Evolutionary conservation across 2,329 filamentous ascomycete species (phyloP).

Genomic region (Aaosphaeria pasadenensis): DNA sequence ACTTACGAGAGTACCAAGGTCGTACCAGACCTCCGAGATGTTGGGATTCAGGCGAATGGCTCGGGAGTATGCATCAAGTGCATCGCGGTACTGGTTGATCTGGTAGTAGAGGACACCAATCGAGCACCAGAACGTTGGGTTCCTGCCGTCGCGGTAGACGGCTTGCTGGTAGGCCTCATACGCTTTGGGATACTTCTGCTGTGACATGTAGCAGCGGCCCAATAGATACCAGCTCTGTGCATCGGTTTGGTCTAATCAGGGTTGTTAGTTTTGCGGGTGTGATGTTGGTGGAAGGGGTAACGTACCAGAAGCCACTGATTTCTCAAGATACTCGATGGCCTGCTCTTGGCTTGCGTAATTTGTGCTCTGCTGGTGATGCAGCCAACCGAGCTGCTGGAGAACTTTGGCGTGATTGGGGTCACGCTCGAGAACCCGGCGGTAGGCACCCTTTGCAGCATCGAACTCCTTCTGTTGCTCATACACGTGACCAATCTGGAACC

Average conservation of each 20-base stretch:
- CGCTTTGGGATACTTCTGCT: conserved; percentile 97
- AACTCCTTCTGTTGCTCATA: conserved; percentile 99
- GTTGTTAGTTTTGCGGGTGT: conserved; percentile 14
- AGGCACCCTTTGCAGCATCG: conserved; percentile 87
- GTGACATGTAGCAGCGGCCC: conserved; percentile 97
- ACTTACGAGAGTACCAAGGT: conserved; percentile 88
- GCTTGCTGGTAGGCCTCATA: conserved; percentile 99
- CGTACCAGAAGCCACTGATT: conserved; percentile 89
- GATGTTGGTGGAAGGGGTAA: conserved; percentile 9
- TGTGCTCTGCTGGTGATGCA: conserved; percentile 93
- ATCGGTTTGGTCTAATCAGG: conserved; percentile 74
- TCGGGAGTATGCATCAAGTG: conserved; percentile 93
- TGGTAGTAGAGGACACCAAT: conserved; percentile 99
- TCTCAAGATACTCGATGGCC: conserved; percentile 95
- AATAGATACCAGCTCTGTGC: conserved; percentile 99
- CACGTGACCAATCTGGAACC: conserved; percentile 99
- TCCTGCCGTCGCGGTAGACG: conserved; percentile 94
- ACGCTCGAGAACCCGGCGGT: conserved; percentile 87
- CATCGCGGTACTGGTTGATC: conserved; percentile 99
- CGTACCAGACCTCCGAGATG: conserved; percentile 99
- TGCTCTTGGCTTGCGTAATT: conserved; percentile 90
- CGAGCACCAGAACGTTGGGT: conserved; percentile 99
- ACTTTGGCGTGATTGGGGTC: conserved; percentile 98
- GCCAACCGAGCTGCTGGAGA: conserved; percentile 93
- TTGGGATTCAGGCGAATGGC: conserved; percentile 96